Evolutionary conservation across 1,284 basidiomycete genomes (phyloP).

Genomic region (Leucoagaricus sp.): DNA sequence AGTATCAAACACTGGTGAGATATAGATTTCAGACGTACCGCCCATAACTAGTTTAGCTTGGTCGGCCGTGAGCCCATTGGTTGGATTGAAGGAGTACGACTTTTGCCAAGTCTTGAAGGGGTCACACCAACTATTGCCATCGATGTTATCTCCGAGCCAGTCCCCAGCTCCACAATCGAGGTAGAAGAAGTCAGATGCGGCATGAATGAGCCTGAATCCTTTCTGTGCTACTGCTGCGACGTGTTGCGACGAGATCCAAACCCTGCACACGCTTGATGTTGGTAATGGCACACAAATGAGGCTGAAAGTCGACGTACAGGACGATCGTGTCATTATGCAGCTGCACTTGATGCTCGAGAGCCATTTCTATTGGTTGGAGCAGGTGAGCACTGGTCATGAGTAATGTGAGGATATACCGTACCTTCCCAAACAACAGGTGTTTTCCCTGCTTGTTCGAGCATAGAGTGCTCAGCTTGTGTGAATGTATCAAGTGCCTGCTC

Average conservation of each 20-base stretch:
- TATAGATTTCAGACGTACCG: slow-evolving; percentile 43
- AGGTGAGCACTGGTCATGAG: neutral
- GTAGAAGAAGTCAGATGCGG: slow-evolving; percentile 77
- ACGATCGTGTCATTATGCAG: slow-evolving; percentile 71
- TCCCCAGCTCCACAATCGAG: slow-evolving; percentile 85
- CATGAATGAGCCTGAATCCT: slow-evolving; percentile 67
- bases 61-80: slow-evolving; percentile 51
- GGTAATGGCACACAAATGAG: neutral
- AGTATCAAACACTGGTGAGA: no score
- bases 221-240: slow-evolving; percentile 58
- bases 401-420: slow-evolving; percentile 15
- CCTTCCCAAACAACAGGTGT: slow-evolving; percentile 49
- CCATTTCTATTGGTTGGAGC: slow-evolving; percentile 54
- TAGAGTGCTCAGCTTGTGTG: slow-evolving; percentile 45
- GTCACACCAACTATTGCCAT: slow-evolving; percentile 62
- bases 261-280: slow-evolving; percentile 35
- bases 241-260: slow-evolving; percentile 72
- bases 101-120: slow-evolving; percentile 81
- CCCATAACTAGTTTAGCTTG: slow-evolving; percentile 64
- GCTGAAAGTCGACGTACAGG: slow-evolving; percentile 43
- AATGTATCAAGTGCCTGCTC: slow-evolving; percentile 69
- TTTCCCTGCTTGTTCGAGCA: slow-evolving; percentile 39
- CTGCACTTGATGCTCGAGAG: slow-evolving; percentile 63
- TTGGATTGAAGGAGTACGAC: slow-evolving; percentile 76
- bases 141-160: slow-evolving; percentile 66